These are phyloP conservation scores for Aureobasidium sp. DNA, from an alignment of 2,329 filamentous ascomycete species.

Conservation along the genomic window DNA sequence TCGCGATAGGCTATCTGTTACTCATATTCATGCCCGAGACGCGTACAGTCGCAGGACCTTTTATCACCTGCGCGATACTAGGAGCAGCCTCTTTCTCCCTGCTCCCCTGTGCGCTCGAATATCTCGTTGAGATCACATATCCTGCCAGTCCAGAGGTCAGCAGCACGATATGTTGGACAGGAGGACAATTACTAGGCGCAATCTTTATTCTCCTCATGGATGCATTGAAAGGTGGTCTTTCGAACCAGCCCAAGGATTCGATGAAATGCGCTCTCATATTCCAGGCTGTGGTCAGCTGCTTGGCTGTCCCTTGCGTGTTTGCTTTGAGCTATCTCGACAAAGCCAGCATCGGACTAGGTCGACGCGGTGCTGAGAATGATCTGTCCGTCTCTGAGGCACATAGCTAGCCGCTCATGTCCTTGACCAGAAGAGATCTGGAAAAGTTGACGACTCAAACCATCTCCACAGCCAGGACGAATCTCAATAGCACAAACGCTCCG, in stretches of 20 bases:
- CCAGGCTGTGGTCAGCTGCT: constrained; percentile 60
- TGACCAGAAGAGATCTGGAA: too few relatives aligned
- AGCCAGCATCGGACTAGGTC: neutral
- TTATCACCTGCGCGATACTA: constrained; percentile 64
- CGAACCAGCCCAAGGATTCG: constrained; percentile 37
- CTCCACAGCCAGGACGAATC: too few relatives aligned
- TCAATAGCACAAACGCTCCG: too few relatives aligned
- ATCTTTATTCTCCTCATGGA: constrained; percentile 78
- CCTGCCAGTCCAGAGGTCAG: constrained; percentile 81
- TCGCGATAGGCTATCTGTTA: constrained; percentile 53
- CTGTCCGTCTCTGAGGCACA: too few relatives aligned
- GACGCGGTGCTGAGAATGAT: neutral
- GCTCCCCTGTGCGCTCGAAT: constrained; percentile 78
- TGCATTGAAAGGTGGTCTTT: constrained; percentile 50
- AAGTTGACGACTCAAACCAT: too few relatives aligned
- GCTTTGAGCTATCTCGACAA: constrained; percentile 49
- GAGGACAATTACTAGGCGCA: constrained; percentile 76
- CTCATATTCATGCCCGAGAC: constrained; percentile 75
- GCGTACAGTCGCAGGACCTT: constrained; percentile 55
- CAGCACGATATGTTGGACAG: constrained; percentile 73
- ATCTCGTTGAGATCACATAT: constrained; percentile 76
- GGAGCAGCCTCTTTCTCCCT: constrained; percentile 74
- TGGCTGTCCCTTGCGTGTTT: constrained; percentile 58
- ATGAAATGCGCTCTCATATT: constrained; percentile 74
- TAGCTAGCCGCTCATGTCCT: too few relatives aligned